A percentile compares a stretch with the other conserved stretches of the same genome.
phyloP scores from a whole-genome alignment of 208 protist species.

The Leishmania turanica region DNA sequence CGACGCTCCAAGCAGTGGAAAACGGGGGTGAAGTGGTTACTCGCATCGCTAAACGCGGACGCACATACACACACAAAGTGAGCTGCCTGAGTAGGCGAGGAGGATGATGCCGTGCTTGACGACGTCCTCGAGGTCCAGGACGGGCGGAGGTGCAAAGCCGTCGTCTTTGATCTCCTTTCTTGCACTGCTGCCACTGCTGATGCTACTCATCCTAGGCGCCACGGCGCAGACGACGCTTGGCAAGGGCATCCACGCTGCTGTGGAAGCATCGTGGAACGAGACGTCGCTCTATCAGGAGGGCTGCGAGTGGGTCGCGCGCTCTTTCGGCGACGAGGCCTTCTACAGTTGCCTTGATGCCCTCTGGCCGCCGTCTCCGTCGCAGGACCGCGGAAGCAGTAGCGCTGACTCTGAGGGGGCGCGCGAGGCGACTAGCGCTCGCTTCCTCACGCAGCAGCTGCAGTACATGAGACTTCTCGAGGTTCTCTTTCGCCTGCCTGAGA shows the following conservation, averaged over 20 bases:
- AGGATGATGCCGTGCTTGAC: background rate
- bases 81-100: background rate
- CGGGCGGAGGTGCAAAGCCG: background rate
- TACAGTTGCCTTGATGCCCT: conserved; percentile 51
- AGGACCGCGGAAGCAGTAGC: background rate
- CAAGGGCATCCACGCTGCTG: conserved; percentile 47
- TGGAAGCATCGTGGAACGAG: conserved; percentile 71
- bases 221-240: background rate
- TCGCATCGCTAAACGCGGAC: background rate
- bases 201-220: background rate
- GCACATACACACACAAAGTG: conserved; percentile 7
- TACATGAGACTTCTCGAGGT: conserved; percentile 29
- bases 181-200: conserved; percentile 7
- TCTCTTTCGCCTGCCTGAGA: conserved; percentile 11
- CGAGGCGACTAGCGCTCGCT: conserved; percentile 14
- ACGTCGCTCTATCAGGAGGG: conserved; percentile 65
- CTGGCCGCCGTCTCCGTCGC: conserved; percentile 9
- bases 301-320: conserved; percentile 52
- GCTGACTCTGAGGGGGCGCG: background rate
- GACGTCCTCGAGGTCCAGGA: background rate
- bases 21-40: background rate
- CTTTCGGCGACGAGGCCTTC: conserved; percentile 35
- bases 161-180: background rate
- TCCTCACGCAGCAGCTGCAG: conserved; percentile 44
- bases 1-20: background rate